phyloP scores from a whole-genome alignment of 2,329 filamentous ascomycete genomes.

The Colletotrichum limetticola region DNA sequence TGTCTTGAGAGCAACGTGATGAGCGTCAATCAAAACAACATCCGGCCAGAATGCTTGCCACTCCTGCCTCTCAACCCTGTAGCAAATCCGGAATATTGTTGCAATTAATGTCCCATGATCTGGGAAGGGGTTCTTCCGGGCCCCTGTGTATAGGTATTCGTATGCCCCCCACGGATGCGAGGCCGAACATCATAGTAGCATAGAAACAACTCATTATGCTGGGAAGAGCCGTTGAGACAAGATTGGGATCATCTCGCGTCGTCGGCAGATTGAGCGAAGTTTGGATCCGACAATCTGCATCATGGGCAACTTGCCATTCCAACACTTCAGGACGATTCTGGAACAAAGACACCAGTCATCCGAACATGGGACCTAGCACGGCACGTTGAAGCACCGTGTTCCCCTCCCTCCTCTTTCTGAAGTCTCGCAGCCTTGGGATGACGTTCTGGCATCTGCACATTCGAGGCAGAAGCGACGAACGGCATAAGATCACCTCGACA shows the following conservation, averaged over 20 bases:
- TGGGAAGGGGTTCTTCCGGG: constrained; percentile 2
- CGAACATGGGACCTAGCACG: constrained; percentile 35
- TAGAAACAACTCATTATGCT: constrained; percentile 15
- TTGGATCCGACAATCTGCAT: constrained; percentile 31
- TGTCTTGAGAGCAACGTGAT: constrained; percentile 16
- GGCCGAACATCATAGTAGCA: neutral
- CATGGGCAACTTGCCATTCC: constrained; percentile 4
- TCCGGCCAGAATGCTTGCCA: constrained; percentile 4
- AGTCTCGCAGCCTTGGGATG: constrained; percentile 28
- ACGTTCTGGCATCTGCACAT: constrained; percentile 31
- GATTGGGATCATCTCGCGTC: constrained; percentile 34
- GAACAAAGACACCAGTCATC: constrained; percentile 36
- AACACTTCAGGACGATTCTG: constrained; percentile 30
- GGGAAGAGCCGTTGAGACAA: constrained; percentile 21
- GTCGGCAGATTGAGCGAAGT: neutral
- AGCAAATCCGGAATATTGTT: constrained; percentile 37
- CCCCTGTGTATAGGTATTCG: neutral
- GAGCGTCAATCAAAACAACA: constrained; percentile 27
- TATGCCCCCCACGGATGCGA: constrained; percentile 4
- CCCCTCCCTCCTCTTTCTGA: neutral
- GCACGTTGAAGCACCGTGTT: constrained; percentile 25
- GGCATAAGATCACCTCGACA: constrained; percentile 53
- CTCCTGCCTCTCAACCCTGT: constrained; percentile 27
- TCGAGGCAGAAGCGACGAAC: constrained; percentile 33
- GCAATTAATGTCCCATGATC: constrained; percentile 27